phyloP scores from a whole-genome alignment of 441 rosid species.

The Syzygium syzygioides region DNA sequence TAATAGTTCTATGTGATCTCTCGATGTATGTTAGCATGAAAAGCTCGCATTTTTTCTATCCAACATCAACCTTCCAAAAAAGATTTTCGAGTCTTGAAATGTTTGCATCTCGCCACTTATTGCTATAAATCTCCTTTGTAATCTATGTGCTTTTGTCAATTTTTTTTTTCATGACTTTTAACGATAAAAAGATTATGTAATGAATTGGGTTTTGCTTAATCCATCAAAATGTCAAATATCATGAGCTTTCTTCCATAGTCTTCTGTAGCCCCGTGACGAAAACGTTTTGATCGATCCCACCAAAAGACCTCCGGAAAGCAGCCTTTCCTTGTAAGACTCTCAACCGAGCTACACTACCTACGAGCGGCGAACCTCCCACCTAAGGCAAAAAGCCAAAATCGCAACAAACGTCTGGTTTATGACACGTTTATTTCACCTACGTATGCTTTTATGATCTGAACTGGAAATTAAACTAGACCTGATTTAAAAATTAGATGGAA shows the following conservation, averaged over 20 bases:
- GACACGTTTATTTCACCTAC: neutral
- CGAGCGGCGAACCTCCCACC: neutral
- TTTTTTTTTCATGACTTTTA: neutral
- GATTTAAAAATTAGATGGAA: neutral
- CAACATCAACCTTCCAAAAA: neutral
- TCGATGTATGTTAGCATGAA: neutral
- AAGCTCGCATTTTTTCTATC: neutral
- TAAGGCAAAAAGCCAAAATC: neutral
- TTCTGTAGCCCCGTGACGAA: neutral
- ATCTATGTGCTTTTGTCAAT: neutral
- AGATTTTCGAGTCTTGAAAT: neutral
- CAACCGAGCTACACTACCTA: neutral
- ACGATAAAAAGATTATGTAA: neutral
- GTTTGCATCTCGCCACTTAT: neutral
- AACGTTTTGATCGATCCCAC: neutral
- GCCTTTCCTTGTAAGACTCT: conserved; percentile 6
- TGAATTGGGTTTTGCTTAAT: neutral
- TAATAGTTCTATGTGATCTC: neutral
- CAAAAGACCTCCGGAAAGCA: neutral
- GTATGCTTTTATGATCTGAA: neutral
- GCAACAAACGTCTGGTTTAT: neutral
- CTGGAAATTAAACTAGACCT: neutral
- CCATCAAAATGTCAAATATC: neutral
- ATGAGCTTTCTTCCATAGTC: neutral
- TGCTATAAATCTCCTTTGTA: neutral